Percentiles rank a stretch among this genome's conserved stretches.
Conservation (phyloP, 2,329 filamentous ascomycete species). For the Gyromitra esculenta region DNA sequence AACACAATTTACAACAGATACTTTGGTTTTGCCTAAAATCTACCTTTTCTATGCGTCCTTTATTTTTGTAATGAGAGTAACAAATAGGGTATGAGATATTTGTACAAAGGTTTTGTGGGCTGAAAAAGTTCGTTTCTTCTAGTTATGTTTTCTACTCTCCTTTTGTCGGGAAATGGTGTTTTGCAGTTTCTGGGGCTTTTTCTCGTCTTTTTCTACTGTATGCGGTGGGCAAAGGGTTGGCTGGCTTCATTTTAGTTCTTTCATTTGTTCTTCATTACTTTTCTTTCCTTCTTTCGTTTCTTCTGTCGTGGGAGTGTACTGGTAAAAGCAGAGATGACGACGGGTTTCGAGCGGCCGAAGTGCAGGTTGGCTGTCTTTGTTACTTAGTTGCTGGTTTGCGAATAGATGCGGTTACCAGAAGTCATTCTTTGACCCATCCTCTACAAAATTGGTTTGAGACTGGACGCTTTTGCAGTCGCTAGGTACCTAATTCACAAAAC, state of each 20-base stretch:
- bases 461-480: not conserved
- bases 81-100: constrained; percentile 14
- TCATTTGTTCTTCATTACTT: constrained; percentile 11
- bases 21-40: constrained; percentile 88
- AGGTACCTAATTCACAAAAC: not conserved
- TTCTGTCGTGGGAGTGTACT: constrained; percentile 29
- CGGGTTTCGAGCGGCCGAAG: constrained; percentile 57
- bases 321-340: constrained; percentile 49
- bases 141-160: constrained; percentile 45
- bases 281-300: constrained; percentile 21
- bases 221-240: constrained; percentile 35
- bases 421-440: constrained; percentile 6
- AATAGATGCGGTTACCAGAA: constrained; percentile 44
- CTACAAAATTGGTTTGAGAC: not conserved
- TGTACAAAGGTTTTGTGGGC: constrained; percentile 35
- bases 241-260: constrained; percentile 44
- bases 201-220: constrained; percentile 44
- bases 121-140: constrained; percentile 34
- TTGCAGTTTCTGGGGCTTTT: constrained; percentile 48
- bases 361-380: constrained; percentile 59
- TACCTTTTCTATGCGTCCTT: constrained; percentile 37
- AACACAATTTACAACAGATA: constrained; percentile 59
- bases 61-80: constrained; percentile 30
- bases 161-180: constrained; percentile 57
- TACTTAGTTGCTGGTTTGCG: constrained; percentile 50